Conservation (phyloP, 2,329 filamentous ascomycete genomes). For the Acephala macrosclerotiorum region DNA sequence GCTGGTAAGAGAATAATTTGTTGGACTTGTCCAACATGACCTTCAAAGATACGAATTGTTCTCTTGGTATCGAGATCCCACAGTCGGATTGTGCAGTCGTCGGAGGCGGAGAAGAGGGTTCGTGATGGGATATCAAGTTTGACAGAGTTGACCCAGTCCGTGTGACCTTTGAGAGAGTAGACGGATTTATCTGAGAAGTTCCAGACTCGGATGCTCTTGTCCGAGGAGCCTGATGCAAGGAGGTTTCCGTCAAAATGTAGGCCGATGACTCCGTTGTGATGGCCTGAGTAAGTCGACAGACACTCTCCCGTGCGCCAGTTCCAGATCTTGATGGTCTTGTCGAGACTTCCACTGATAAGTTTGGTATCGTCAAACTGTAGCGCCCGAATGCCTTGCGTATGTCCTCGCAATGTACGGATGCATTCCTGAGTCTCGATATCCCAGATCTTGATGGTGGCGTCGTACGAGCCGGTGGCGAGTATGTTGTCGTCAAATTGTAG, state of each 20-base stretch:
- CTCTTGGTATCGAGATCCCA: constrained; percentile 90
- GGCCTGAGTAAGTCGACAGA: constrained; percentile 80
- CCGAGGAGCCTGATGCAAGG: constrained; percentile 87
- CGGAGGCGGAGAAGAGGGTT: constrained; percentile 90
- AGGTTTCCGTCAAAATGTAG: constrained; percentile 87
- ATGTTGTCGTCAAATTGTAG: constrained; percentile 83
- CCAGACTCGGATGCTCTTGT: constrained; percentile 90
- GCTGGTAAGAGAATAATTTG: constrained; percentile 84
- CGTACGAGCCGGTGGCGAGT: constrained; percentile 93
- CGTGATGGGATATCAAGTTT: constrained; percentile 82
- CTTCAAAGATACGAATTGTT: constrained; percentile 80
- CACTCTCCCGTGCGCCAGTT: constrained; percentile 94
- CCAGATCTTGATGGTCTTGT: constrained; percentile 91
- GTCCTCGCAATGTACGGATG: constrained; percentile 83
- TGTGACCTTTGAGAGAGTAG: constrained; percentile 82
- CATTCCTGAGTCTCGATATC: constrained; percentile 88
- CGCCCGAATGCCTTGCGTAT: constrained; percentile 83
- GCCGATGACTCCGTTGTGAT: constrained; percentile 83
- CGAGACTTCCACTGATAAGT: constrained; percentile 88
- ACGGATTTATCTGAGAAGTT: constrained; percentile 86
- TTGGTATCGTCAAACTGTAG: constrained; percentile 94
- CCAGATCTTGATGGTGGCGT: constrained; percentile 96
- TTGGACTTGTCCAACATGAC: constrained; percentile 95
- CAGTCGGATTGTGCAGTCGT: constrained; percentile 88
- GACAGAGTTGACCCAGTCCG: constrained; percentile 97